Percentiles rank a stretch among this genome's conserved stretches.
Conservation (phyloP, 805 yeast genomes). For the Saccharomycopsis guyanensis region DNA sequence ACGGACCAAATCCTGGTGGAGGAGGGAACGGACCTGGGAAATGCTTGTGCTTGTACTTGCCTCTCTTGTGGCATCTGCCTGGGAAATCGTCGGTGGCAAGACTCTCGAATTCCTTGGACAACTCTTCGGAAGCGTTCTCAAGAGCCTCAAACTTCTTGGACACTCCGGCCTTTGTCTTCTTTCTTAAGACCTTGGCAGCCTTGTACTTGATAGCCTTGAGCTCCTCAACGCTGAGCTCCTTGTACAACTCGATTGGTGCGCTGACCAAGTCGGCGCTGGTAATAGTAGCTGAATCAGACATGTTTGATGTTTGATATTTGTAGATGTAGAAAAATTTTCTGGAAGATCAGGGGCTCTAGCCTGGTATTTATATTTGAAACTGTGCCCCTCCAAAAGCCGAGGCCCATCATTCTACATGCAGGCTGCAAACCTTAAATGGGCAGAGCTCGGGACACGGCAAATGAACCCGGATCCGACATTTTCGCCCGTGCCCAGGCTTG, state of each 20-base stretch:
- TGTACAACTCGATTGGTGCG: constrained; percentile 13
- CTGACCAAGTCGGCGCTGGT: constrained; percentile 10
- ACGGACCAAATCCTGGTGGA: not conserved
- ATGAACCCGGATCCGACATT: no score
- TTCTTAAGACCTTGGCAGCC: constrained; percentile 18
- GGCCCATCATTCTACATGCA: no score
- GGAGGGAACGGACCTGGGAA: not conserved
- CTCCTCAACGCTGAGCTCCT: constrained; percentile 13
- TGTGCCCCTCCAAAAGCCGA: no score
- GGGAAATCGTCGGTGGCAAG: not conserved
- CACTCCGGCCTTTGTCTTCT: constrained; percentile 14
- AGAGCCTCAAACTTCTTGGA: not conserved
- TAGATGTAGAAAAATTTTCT: no score
- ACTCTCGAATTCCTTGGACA: not conserved
- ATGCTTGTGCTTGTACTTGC: not conserved
- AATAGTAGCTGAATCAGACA: not conserved
- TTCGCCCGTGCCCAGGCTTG: no score
- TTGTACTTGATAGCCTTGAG: constrained; percentile 15
- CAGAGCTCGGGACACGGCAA: no score
- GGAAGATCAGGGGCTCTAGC: no score
- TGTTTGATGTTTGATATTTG: no score
- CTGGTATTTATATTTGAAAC: no score
- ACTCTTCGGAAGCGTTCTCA: not conserved
- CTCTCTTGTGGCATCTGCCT: not conserved
- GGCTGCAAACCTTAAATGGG: no score